Base-by-base conservation (phyloP, 176 grass and related monocot species). In the Aegilops bicornis region DNA sequence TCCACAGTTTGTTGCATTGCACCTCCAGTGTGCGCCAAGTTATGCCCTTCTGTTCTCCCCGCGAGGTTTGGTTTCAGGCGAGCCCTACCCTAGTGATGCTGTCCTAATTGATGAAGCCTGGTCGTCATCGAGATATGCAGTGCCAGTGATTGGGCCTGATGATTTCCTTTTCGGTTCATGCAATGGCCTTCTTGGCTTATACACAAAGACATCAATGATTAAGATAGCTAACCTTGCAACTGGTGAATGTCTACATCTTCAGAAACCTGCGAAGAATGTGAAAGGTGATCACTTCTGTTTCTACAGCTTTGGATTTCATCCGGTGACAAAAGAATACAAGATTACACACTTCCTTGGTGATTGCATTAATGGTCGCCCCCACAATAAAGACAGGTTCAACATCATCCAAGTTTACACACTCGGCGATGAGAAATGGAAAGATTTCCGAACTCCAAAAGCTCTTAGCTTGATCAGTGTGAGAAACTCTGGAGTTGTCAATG, bases 251-350 rank as follows among this genome's bases (percentile, higher is more conserved):
- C 61, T 89, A 59, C 56, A 80, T 80, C 60, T 89, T 60, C 16
- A 10, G 20, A 85, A 89, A 84, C 82, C 77, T 74, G 43, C 37
- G 3, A 43, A 69, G 43, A 80, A 85, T 56, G 24, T 67, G 23
- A 19, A 40, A 47, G 12, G 79, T 1, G 87, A 80, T 20, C 52
- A 58, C 19, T 29, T 79, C 87, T 76, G 73, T 67, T 69, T 89
- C 17, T 89, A 85, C 12, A 80, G 59, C 82, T 85, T 89, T 85
- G 87, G 76, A 32, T 89, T 85, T 89, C 82, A 85, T 45, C 82
- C 87, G 0, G 22, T 22, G 19, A 80, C 76, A 23, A 30, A 61
- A 85, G 82, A 84, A 84, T 89, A 84, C 76, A 89, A 84, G 87
- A n/a, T 89, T 10, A 14, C 72, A 25, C 87, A 89, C 87, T 89